Conservation (phyloP, 768 basidiomycete genomes). For the Russula compacta region DNA sequence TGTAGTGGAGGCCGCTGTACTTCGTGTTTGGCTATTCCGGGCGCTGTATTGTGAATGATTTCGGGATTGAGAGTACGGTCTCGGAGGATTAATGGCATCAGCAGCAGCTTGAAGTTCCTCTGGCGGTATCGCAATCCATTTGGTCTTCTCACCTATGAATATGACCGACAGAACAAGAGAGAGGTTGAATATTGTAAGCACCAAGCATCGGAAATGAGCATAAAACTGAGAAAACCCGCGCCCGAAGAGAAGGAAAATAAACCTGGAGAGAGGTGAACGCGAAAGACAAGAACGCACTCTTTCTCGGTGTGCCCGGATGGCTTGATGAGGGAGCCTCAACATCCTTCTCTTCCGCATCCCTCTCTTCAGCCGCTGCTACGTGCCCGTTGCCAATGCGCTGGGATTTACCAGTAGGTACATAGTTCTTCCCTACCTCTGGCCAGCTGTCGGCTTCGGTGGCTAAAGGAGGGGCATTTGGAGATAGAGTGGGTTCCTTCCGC, state of each 20-base stretch:
- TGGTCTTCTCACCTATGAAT: constrained; percentile 42
- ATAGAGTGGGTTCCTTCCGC: constrained; percentile 32
- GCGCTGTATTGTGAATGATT: constrained; percentile 22
- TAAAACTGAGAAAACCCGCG: constrained; percentile 2
- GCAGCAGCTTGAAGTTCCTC: constrained; percentile 47
- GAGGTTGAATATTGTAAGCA: constrained; percentile 2
- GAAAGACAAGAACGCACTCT: constrained; percentile 28
- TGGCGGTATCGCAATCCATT: constrained; percentile 53
- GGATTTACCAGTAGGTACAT: constrained; percentile 7
- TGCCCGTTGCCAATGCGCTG: constrained; percentile 14
- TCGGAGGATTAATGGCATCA: constrained; percentile 30
- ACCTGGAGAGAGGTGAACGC: not conserved
- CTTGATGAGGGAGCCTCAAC: constrained; percentile 19
- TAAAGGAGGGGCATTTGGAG: constrained; percentile 24
- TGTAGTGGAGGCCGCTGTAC: constrained; percentile 24
- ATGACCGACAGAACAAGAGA: not conserved
- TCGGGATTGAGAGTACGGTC: constrained; percentile 24
- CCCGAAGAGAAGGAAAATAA: not conserved
- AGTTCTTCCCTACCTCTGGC: constrained; percentile 37
- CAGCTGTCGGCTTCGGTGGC: constrained; percentile 33
- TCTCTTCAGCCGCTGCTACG: constrained; percentile 14
- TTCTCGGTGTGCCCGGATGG: constrained; percentile 28
- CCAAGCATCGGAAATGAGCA: not conserved
- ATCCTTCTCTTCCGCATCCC: constrained; percentile 21
- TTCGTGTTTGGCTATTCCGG: constrained; percentile 21